These are phyloP conservation scores for Xylariales sp. DNA, from an alignment of 2,329 filamentous ascomycete genomes.

Conservation along the genomic window DNA sequence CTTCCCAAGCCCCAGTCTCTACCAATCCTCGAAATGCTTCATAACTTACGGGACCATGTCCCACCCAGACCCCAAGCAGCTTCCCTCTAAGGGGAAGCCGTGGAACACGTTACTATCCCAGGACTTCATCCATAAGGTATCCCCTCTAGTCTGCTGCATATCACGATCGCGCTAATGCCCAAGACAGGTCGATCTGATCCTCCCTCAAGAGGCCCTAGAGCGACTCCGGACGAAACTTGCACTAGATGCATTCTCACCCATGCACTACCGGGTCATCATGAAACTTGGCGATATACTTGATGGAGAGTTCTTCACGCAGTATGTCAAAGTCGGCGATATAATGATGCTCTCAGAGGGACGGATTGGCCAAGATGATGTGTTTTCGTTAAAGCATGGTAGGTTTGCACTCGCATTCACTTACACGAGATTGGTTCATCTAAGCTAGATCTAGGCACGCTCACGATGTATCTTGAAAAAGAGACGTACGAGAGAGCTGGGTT, in stretches of 20 bases:
- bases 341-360: conserved; percentile 80
- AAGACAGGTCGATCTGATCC: conserved; percentile 67
- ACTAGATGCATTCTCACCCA: conserved; percentile 26
- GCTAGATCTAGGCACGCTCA: conserved; percentile 54
- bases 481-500: conserved; percentile 80
- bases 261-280: conserved; percentile 68
- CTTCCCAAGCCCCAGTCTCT: conserved; percentile 39
- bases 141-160: background rate
- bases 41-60: conserved; percentile 65
- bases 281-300: conserved; percentile 67
- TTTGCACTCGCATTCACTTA: background rate
- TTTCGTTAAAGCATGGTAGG: conserved; percentile 64
- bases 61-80: conserved; percentile 66
- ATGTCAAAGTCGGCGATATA: conserved; percentile 77
- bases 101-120: conserved; percentile 65
- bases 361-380: conserved; percentile 65
- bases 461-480: conserved; percentile 73
- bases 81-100: conserved; percentile 68
- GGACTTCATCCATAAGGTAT: conserved; percentile 64
- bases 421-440: background rate
- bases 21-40: conserved; percentile 64
- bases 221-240: conserved; percentile 49
- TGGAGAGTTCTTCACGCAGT: conserved; percentile 73
- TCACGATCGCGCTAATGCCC: background rate
- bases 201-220: conserved; percentile 60